A percentile compares a stretch with the other conserved stretches of the same genome.
phyloP scores from a whole-genome alignment of 2,329 filamentous ascomycete genomes.

The Amesomyces nigricolor region DNA sequence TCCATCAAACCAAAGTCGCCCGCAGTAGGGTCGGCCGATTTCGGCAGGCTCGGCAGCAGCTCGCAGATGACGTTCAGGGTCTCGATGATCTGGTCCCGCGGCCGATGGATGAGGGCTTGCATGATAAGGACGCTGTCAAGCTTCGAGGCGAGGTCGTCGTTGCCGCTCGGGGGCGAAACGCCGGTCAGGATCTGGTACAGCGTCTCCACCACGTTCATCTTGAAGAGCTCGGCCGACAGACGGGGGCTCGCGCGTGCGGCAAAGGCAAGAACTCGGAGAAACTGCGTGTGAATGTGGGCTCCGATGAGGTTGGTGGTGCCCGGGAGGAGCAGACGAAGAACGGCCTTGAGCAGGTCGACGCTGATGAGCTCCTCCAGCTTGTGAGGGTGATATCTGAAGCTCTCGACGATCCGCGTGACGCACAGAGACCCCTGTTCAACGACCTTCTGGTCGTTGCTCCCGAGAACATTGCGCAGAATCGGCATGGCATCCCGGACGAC shows the following conservation, averaged over 20 bases:
- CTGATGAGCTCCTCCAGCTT: constrained; percentile 92
- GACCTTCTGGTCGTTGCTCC: constrained; percentile 90
- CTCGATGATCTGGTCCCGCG: constrained; percentile 92
- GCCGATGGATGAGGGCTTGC: constrained; percentile 94
- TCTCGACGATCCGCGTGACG: constrained; percentile 92
- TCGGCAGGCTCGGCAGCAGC: constrained; percentile 70
- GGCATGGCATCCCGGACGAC: constrained; percentile 96
- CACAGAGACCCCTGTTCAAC: constrained; percentile 95
- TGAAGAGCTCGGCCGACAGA: constrained; percentile 83
- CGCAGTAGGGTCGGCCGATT: constrained; percentile 40
- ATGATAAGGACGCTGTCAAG: constrained; percentile 97
- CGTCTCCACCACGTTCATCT: constrained; percentile 95
- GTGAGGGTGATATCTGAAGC: constrained; percentile 81
- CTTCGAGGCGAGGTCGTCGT: constrained; percentile 72
- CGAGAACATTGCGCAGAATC: constrained; percentile 81
- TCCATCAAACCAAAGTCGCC: constrained; percentile 42
- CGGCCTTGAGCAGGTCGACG: constrained; percentile 75
- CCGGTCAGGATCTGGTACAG: constrained; percentile 96
- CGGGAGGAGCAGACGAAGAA: constrained; percentile 81
- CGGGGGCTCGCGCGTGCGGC: constrained; percentile 82
- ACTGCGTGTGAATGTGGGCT: constrained; percentile 91
- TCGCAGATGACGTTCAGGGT: constrained; percentile 97
- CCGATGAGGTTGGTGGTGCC: constrained; percentile 95
- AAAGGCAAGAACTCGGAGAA: constrained; percentile 84
- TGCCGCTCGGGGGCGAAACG: constrained; percentile 79